Evolutionary conservation across 2,329 filamentous ascomycete species (phyloP).

Genomic region (Sporothrix curviconia): DNA sequence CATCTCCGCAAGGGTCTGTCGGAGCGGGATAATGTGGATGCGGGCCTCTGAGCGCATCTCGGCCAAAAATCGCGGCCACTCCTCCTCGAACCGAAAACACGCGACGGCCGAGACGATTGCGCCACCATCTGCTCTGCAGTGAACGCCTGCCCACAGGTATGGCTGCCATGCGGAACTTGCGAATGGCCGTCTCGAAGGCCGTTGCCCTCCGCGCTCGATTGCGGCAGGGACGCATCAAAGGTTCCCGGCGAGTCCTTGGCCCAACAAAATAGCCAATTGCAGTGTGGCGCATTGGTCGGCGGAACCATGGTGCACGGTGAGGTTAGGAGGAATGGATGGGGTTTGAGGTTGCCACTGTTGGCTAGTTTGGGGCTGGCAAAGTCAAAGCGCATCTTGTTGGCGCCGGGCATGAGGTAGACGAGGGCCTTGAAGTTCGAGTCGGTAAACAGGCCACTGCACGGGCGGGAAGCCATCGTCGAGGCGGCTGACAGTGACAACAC

Average conservation of each 20-base stretch:
- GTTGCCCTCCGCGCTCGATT: conserved; percentile 73
- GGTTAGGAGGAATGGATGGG: conserved; percentile 70
- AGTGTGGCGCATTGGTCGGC: conserved; percentile 68
- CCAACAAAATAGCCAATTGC: conserved; percentile 79
- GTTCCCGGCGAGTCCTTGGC: conserved; percentile 82
- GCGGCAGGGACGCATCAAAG: conserved; percentile 74
- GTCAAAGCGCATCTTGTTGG: conserved; percentile 82
- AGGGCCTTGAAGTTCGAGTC: conserved; percentile 89
- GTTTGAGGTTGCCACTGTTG: conserved; percentile 57
- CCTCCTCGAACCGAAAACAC: conserved; percentile 89
- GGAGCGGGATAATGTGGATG: conserved; percentile 74
- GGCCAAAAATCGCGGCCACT: conserved; percentile 69
- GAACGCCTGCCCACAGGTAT: conserved; percentile 97
- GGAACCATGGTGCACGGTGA: conserved; percentile 85
- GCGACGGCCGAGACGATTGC: conserved; percentile 77
- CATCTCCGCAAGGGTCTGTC: conserved; percentile 78
- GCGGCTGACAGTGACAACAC: conserved; percentile 70
- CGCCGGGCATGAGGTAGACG: conserved; percentile 82
- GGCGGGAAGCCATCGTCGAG: conserved; percentile 80
- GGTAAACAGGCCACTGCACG: conserved; percentile 77
- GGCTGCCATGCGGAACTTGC: conserved; percentile 89
- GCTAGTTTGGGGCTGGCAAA: conserved; percentile 78
- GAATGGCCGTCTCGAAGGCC: conserved; percentile 69
- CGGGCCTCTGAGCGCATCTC: conserved; percentile 87
- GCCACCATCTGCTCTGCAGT: conserved; percentile 94